phyloP scores from a whole-genome alignment of 345 rosid genomes.

The Citropsis articulata region DNA sequence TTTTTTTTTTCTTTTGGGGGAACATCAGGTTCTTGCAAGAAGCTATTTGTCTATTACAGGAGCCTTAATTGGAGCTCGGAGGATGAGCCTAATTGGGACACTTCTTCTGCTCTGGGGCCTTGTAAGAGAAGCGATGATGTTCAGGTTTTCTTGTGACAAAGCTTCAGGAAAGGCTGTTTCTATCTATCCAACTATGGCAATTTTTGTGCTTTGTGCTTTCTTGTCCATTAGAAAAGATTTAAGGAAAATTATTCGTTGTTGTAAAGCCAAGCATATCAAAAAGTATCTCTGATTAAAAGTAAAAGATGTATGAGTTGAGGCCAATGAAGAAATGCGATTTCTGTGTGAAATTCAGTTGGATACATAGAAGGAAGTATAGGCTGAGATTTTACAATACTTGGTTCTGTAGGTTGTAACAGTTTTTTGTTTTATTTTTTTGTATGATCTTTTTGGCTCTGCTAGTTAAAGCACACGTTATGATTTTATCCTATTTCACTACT shows the following conservation, averaged over 20 bases:
- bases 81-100: constrained; percentile 63
- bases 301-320: neutral
- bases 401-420: too few species aligned
- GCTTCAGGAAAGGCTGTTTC: constrained; percentile 14
- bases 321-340: neutral
- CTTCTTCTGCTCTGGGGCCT: constrained; percentile 69
- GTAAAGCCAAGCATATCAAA: neutral
- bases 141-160: constrained; percentile 17
- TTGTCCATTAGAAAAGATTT: constrained; percentile 63
- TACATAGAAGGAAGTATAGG: neutral
- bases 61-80: constrained; percentile 47
- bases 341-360: neutral
- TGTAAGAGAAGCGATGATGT: constrained; percentile 33
- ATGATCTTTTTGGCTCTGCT: too few species aligned
- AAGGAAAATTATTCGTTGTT: constrained; percentile 45
- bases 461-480: too few species aligned
- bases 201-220: constrained; percentile 53
- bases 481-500: too few species aligned
- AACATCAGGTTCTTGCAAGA: constrained; percentile 66
- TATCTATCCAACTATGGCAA: constrained; percentile 22
- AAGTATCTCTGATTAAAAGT: too few species aligned
- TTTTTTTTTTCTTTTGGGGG: neutral
- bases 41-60: constrained; percentile 71
- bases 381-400: too few species aligned
- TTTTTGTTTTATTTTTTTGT: too few species aligned